phyloP scores from a whole-genome alignment of 176 grass and related monocot species.

The Canna indica region DNA sequence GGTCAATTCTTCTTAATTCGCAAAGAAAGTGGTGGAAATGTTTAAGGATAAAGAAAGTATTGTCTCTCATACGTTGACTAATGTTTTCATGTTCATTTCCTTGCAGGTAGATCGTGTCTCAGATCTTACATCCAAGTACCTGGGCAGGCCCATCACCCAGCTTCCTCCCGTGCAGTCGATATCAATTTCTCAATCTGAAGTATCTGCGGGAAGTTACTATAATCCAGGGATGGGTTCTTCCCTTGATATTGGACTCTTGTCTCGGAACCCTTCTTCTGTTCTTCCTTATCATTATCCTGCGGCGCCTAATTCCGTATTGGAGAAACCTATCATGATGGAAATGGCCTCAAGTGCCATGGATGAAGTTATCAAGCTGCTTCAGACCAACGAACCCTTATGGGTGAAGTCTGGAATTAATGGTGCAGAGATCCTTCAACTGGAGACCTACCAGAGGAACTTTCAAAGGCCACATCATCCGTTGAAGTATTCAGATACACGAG shows the following conservation, averaged over 20 bases:
- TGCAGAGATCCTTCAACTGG: conserved; percentile 35
- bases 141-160: conserved; percentile 75
- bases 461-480: conserved; percentile 33
- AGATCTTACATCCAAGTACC: conserved; percentile 62
- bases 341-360: conserved; percentile 58
- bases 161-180: conserved; percentile 34
- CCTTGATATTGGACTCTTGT: conserved; percentile 68
- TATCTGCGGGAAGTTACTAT: conserved; percentile 26
- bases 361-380: conserved; percentile 61
- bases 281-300: conserved; percentile 20
- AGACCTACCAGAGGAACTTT: conserved; percentile 58
- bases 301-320: conserved; percentile 37
- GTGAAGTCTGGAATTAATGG: conserved; percentile 22
- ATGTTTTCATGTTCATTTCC: background rate
- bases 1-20: too few relatives aligned
- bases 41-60: too few relatives aligned
- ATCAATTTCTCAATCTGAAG: conserved; percentile 41
- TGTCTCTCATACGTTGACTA: background rate
- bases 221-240: conserved; percentile 23
- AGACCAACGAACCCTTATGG: conserved; percentile 68
- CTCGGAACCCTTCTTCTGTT: conserved; percentile 38
- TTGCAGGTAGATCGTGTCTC: conserved; percentile 69
- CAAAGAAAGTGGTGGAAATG: too few relatives aligned
- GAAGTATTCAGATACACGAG: conserved; percentile 30
- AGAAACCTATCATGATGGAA: conserved; percentile 60